Evolutionary conservation across 1,284 basidiomycete species (phyloP), one percentile per base, ranked within the genome.

Genomic region (Binderoboletus segoi): DNA sequence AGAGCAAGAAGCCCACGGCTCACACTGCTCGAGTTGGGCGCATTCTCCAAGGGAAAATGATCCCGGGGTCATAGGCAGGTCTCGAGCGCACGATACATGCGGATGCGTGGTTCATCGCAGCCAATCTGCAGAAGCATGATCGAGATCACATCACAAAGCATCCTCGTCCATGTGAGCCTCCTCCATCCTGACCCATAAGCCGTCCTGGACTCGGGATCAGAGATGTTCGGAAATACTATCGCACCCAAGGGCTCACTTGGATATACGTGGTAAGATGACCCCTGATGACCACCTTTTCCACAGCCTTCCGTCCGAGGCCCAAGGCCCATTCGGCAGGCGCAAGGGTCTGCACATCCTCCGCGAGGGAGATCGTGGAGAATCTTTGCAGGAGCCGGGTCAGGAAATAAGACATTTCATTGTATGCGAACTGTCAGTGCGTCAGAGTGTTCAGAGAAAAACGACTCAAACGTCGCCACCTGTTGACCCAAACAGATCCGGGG

Each of bases 231-330:
- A n/a, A n/a, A n/a, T n/a, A n/a, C n/a, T n/a, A n/a, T n/a, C n/a
- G 10, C 28, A 6, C 10, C 10, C 6, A 10, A 30, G 5, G 5
- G 10, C 5, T 30, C 47, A 73, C 71, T 11, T 73, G 61, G 13
- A 73, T 68, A 65, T 82, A 85, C 73, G 82, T 75, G 3, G 85
- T 86, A 48, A 87, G 67, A 63, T 85, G 82, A 48, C 72, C 64
- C 61, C 61, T 58, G n/a, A 72, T 40, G 8, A 70, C 59, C 16
- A 69, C 63, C 48, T 67, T 68, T 47, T 78, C 76, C 5, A 69
- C 43, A 1, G 57, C 57, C 47, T 71, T 67, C 30, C 67, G 59
- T 35, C 61, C 64, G 18, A 51, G 40, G 2, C 59, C 48, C 11
- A 57, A 57, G 4, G 61, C 71, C 68, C 75, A 75, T 1, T 62